Percentiles rank a stretch among this genome's conserved stretches.
phyloP scores from a whole-genome alignment of 441 rosid species.

The Bocquillonia castaneifolia region DNA sequence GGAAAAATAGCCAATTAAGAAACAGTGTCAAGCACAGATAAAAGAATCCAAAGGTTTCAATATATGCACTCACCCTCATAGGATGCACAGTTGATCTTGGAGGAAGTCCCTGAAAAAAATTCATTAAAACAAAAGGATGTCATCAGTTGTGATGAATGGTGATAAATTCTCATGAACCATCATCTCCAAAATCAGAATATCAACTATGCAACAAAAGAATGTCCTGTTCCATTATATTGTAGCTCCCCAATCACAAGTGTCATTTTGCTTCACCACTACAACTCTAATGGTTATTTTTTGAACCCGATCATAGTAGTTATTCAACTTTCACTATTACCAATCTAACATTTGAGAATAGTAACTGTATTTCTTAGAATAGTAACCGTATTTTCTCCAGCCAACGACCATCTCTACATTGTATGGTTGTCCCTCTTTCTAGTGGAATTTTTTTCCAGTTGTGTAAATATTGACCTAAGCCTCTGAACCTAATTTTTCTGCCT shows the following conservation, averaged over 20 bases:
- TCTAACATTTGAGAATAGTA: not conserved
- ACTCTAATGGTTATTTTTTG: not conserved
- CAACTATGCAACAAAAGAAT: not conserved
- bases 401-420: not conserved
- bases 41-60: slow-evolving; percentile 24
- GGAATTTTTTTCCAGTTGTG: not conserved
- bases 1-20: not conserved
- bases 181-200: not conserved
- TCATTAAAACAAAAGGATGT: not conserved
- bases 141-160: not conserved
- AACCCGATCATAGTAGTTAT: not conserved
- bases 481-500: not conserved
- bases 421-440: not conserved
- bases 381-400: not conserved
- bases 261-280: not conserved
- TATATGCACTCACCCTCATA: slow-evolving; percentile 82
- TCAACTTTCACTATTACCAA: not conserved
- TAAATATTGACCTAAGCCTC: not conserved
- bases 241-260: not conserved
- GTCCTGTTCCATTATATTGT: not conserved
- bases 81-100: slow-evolving; percentile 99
- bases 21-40: slow-evolving; percentile 14
- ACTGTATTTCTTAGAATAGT: not conserved
- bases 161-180: not conserved
- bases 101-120: slow-evolving; percentile 79